phyloP scores from a whole-genome alignment of 345 rosid species.

The Isatis tinctoria region DNA sequence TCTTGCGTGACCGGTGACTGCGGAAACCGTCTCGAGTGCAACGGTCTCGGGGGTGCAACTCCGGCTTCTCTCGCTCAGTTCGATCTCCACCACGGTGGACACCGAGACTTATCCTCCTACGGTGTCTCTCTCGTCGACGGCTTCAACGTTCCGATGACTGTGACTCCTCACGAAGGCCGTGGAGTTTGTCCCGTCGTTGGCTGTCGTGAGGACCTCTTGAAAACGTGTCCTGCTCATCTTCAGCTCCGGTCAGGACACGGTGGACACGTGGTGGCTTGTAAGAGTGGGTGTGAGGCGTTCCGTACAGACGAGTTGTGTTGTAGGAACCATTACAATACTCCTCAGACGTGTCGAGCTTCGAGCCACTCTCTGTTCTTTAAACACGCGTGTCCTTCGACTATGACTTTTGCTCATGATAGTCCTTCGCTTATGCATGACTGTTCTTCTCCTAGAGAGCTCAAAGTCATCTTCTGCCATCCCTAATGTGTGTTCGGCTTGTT shows the following conservation, averaged over 20 bases:
- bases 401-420: conserved; percentile 79
- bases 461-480: conserved; percentile 96
- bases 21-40: conserved; percentile 66
- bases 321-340: conserved; percentile 70
- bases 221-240: conserved; percentile 58
- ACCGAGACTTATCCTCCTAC: conserved; percentile 65
- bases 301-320: conserved; percentile 88
- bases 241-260: conserved; percentile 39
- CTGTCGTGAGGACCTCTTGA: conserved; percentile 57
- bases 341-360: conserved; percentile 68
- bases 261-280: conserved; percentile 81
- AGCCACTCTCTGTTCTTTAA: conserved; percentile 71
- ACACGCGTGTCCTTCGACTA: conserved; percentile 80
- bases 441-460: conserved; percentile 84
- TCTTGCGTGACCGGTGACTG: conserved; percentile 82
- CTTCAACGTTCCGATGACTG: conserved; percentile 82
- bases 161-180: conserved; percentile 90
- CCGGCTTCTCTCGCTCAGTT: conserved; percentile 80
- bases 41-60: conserved; percentile 74
- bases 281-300: conserved; percentile 84
- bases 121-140: conserved; percentile 91
- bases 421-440: conserved; percentile 90
- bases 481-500: conserved; percentile 12
- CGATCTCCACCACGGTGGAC: conserved; percentile 66
- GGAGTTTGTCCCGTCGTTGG: conserved; percentile 92